Percentiles rank a stretch among this genome's conserved stretches.
phyloP scores from a whole-genome alignment of 2,329 filamentous ascomycete species.

The Orbilia ellipsospora region DNA sequence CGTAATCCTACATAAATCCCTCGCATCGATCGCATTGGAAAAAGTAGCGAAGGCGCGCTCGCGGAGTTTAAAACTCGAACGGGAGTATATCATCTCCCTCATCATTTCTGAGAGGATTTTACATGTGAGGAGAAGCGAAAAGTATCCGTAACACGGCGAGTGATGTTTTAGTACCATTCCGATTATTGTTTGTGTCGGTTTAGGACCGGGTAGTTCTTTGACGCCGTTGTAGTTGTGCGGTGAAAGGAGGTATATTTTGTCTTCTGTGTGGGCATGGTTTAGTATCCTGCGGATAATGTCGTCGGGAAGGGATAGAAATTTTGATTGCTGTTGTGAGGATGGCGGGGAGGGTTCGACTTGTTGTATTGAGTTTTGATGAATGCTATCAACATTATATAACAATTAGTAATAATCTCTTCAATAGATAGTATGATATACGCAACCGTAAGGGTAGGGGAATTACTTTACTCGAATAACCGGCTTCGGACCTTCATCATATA shows the following conservation, averaged over 20 bases:
- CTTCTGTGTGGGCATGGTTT: conserved; percentile 13
- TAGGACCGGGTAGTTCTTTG: neutral
- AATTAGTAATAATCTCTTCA: neutral
- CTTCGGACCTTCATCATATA: conserved; percentile 10
- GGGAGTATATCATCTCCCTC: conserved; percentile 13
- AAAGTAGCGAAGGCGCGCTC: conserved; percentile 2
- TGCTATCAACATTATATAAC: too few species aligned
- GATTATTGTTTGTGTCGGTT: neutral
- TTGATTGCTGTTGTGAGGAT: neutral
- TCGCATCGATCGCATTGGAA: neutral
- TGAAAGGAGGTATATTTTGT: conserved; percentile 20
- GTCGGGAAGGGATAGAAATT: conserved; percentile 14
- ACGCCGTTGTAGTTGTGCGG: conserved; percentile 23
- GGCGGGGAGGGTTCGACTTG: too few species aligned
- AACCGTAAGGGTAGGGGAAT: too few species aligned
- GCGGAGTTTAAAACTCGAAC: conserved; percentile 7
- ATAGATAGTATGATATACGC: neutral
- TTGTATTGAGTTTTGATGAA: too few species aligned
- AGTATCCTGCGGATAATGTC: conserved; percentile 14
- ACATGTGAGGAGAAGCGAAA: conserved; percentile 17
- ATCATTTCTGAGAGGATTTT: conserved; percentile 4
- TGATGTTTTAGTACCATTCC: conserved; percentile 29
- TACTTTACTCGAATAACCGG: conserved; percentile 5
- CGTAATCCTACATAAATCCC: conserved; percentile 12
- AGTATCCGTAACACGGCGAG: conserved; percentile 28